phyloP scores from a whole-genome alignment of 352 stramenopile species.

The Globisporangium lucens region DNA sequence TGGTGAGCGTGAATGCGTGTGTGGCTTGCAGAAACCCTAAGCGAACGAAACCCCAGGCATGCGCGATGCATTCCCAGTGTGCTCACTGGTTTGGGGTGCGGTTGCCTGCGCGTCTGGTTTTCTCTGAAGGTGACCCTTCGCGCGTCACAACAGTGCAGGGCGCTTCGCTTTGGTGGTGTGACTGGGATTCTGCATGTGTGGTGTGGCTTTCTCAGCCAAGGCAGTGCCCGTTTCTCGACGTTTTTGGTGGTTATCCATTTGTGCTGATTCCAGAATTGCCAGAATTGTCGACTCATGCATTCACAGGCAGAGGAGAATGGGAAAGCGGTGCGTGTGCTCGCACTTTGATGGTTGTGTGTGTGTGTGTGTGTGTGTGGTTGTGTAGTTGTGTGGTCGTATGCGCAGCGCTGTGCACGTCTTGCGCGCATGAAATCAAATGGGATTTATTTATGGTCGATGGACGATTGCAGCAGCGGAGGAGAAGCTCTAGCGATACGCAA shows the following conservation, averaged over 20 bases:
- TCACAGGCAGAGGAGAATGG: neutral
- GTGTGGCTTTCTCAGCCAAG: neutral
- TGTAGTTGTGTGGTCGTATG: neutral
- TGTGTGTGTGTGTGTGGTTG: neutral
- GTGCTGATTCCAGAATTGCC: neutral
- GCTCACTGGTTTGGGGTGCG: neutral
- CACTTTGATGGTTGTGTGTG: no score
- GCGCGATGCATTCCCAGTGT: neutral
- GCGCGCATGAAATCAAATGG: neutral
- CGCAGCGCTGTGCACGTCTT: neutral
- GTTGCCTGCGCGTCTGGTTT: neutral
- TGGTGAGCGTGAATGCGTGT: neutral
- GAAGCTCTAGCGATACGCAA: neutral
- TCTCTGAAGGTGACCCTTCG: neutral
- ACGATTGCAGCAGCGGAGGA: neutral
- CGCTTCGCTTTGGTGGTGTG: no score
- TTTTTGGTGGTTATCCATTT: neutral
- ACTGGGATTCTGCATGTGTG: no score
- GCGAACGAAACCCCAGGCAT: neutral
- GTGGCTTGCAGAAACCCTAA: neutral
- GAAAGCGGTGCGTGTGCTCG: neutral
- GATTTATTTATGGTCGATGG: neutral
- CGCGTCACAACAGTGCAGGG: constrained; percentile 2
- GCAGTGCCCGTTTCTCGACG: neutral
- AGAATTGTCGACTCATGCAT: constrained; percentile 1